Conservation (phyloP, 78 protist species). For the Dictyostelium citrinum region DNA sequence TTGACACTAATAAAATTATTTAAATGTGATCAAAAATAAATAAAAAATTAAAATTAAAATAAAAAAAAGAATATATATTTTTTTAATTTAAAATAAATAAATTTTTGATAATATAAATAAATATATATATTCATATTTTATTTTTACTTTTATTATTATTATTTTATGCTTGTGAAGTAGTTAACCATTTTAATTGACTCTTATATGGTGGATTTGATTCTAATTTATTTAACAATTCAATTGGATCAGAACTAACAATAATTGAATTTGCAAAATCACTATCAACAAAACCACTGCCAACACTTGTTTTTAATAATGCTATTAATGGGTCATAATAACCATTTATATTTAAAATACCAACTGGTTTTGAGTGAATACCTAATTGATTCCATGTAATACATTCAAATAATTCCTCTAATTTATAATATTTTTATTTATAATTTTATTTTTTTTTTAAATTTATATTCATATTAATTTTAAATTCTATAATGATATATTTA, state of each 20-base stretch:
- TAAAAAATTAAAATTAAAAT: background rate
- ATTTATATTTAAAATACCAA: slow-evolving; percentile 77
- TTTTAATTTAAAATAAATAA: too few species aligned
- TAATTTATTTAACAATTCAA: slow-evolving; percentile 26
- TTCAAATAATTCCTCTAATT: slow-evolving; percentile 69
- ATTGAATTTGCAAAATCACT: background rate
- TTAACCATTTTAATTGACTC: slow-evolving; percentile 42
- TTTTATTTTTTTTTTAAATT: background rate
- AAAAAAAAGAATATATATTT: too few species aligned
- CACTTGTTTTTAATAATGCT: slow-evolving; percentile 17
- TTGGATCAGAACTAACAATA: slow-evolving; percentile 45
- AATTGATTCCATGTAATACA: slow-evolving; percentile 78
- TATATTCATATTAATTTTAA: too few species aligned
- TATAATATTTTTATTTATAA: background rate
- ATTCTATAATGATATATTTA: too few species aligned
- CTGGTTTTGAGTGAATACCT: slow-evolving; percentile 83
- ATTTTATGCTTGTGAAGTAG: slow-evolving; percentile 6
- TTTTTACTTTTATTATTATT: too few species aligned
- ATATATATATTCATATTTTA: too few species aligned
- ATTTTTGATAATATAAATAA: too few species aligned
- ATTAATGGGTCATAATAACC: slow-evolving; percentile 71
- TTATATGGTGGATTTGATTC: slow-evolving; percentile 2
- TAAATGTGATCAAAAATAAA: background rate
- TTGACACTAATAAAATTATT: background rate
- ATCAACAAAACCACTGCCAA: slow-evolving; percentile 57